Evolutionary conservation across 1,284 basidiomycete genomes (phyloP), one percentile per base, ranked within the genome.

Genomic region (Cryptococcus sp.): DNA sequence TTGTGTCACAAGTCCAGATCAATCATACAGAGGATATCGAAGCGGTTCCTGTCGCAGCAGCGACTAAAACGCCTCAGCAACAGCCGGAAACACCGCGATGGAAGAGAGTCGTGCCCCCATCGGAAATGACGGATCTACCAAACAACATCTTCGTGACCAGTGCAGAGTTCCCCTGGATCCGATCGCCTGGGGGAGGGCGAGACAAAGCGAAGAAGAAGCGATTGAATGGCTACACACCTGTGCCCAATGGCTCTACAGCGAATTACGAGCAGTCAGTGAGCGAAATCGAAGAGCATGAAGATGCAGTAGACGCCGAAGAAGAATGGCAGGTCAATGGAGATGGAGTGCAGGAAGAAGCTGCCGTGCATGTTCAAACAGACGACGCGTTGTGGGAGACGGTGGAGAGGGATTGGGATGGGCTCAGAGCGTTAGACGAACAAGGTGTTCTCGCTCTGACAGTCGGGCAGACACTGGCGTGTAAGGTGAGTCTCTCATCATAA

Each of bases 121-220:
- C 66, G 7, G 67, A 72, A 45, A 56, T 49, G 47, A 52, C 44
- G 0, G 49, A 52, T 17, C 52, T 77, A 16, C 75, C 75, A 3
- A 56, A 46, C 25, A 76, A 77, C 50, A 63, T 77, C 15, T 73
- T 73, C 43, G 70, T 77, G 17, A 72, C 74, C 11, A 58, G 62
- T 15, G 43, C 26, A 16, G 69, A 64, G 46, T 75, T 69, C 40
- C 20, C 52, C 29, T 22, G 46, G 29, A 54, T 54, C 16, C 41
- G 19, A 10, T 58, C 57, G 3, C 57, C 57, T 22, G 44, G 57
- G 22, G 15, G 51, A 19, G 45, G 25, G 16, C 16, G 39, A 17
- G 22, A 43, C 29, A 34, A 34, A 34, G 3, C 29, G 29, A 34
- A 34, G 29, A 34, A 34, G 29, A 34, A 34, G 29, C 29, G 29